Conservation (phyloP, 805 yeast species). For the Saturnispora gosingensis region DNA sequence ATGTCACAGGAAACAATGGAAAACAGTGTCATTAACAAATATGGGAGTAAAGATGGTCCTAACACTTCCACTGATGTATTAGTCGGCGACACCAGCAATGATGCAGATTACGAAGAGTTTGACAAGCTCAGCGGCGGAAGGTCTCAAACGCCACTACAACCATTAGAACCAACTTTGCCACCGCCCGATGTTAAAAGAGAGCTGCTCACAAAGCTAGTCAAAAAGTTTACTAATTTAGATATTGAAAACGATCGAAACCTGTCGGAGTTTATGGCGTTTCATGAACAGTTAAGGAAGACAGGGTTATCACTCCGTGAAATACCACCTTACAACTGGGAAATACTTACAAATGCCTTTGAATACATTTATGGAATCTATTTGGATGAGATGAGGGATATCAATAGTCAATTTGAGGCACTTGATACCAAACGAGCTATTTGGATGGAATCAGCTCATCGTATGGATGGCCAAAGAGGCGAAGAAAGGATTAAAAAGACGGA, state of each 20-base stretch:
- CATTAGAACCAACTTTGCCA: background rate
- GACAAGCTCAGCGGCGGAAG: background rate
- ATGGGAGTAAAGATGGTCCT: background rate
- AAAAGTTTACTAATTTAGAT: background rate
- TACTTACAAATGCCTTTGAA: conserved; percentile 17
- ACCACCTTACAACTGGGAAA: conserved; percentile 21
- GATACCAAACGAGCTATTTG: conserved; percentile 18
- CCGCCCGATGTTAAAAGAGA: background rate
- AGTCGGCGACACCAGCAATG: background rate
- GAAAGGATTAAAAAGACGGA: conserved; percentile 12
- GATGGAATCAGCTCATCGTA: conserved; percentile 20
- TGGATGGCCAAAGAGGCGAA: conserved; percentile 19
- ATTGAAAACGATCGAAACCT: conserved; percentile 6
- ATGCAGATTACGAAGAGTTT: background rate
- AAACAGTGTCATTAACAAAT: conserved; percentile 27
- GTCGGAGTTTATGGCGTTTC: conserved; percentile 2
- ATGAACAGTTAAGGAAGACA: conserved; percentile 1
- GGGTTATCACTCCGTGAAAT: conserved; percentile 7
- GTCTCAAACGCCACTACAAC: background rate
- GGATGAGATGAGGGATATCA: conserved; percentile 16
- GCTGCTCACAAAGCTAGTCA: background rate
- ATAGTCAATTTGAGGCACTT: conserved; percentile 16
- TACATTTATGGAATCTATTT: conserved; percentile 17
- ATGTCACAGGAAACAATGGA: background rate
- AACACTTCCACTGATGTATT: background rate